These are phyloP conservation scores for Vishniacozyma victoriae DNA, from an alignment of 768 basidiomycete genomes.

Conservation along the genomic window DNA sequence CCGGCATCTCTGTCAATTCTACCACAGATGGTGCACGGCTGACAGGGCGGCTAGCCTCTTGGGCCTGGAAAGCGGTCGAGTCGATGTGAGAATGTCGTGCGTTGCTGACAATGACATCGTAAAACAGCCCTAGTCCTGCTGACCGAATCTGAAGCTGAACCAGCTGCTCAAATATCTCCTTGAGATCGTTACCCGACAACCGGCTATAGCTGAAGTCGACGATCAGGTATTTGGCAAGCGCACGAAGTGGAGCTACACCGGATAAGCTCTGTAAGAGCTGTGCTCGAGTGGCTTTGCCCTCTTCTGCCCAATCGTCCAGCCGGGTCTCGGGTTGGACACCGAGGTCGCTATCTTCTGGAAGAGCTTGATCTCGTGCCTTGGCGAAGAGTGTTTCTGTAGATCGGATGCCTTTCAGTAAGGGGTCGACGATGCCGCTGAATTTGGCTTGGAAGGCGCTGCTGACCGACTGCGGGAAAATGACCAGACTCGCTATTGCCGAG, in stretches of 20 bases:
- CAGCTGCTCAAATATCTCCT: conserved; percentile 29
- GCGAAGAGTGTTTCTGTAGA: conserved; percentile 28
- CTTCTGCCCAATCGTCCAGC: conserved; percentile 28
- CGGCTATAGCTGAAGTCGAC: conserved; percentile 38
- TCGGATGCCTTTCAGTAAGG: conserved; percentile 19
- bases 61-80: conserved; percentile 24
- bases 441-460: conserved; percentile 29
- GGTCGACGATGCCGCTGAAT: conserved; percentile 27
- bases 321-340: conserved; percentile 2
- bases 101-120: conserved; percentile 41
- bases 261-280: conserved; percentile 26
- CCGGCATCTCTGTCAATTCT: conserved; percentile 6
- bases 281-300: conserved; percentile 22
- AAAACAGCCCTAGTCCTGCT: conserved; percentile 41
- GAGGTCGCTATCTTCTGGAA: conserved; percentile 1
- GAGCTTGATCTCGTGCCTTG: conserved; percentile 4
- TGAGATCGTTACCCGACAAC: conserved; percentile 30
- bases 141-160: conserved; percentile 34
- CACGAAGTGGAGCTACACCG: conserved; percentile 31
- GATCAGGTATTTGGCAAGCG: conserved; percentile 35
- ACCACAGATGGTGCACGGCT: conserved; percentile 14
- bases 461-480: conserved; percentile 43
- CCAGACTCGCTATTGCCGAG: conserved; percentile 24
- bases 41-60: background rate
- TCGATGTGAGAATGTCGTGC: conserved; percentile 38